A percentile compares a stretch with the other conserved stretches of the same genome.
phyloP scores from a whole-genome alignment of 495 filamentous ascomycete species.

The Collariella sp. region DNA sequence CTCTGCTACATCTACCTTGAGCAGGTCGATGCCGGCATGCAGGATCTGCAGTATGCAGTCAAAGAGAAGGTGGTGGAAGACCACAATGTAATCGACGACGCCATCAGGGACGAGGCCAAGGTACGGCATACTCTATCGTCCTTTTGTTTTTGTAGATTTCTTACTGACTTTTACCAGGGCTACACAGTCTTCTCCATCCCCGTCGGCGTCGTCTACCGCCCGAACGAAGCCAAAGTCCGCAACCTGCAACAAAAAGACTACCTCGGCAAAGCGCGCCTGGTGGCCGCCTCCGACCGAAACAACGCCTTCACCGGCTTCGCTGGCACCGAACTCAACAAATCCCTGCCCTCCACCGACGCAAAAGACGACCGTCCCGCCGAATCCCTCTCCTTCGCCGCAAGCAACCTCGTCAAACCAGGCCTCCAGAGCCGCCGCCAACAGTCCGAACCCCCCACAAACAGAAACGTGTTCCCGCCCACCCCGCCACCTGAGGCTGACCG shows the following conservation, averaged over 20 bases:
- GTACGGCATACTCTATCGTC: conserved; percentile 36
- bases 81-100: conserved; percentile 96
- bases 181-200: conserved; percentile 99
- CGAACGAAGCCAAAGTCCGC: conserved; percentile 95
- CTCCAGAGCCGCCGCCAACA: conserved; percentile 72
- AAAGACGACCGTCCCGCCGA: conserved; percentile 69
- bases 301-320: conserved; percentile 72
- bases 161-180: conserved; percentile 48
- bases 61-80: conserved; percentile 93
- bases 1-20: conserved; percentile 96
- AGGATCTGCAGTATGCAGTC: conserved; percentile 84
- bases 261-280: conserved; percentile 82
- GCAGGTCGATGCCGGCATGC: conserved; percentile 80
- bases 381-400: conserved; percentile 79
- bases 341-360: conserved; percentile 28
- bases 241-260: conserved; percentile 97
- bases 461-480: conserved; percentile 90
- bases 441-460: conserved; percentile 66
- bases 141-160: conserved; percentile 15
- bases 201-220: conserved; percentile 87
- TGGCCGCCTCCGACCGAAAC: conserved; percentile 77
- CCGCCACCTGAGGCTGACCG: conserved; percentile 83
- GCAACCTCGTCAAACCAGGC: conserved; percentile 80
- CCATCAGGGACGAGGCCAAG: conserved; percentile 86
- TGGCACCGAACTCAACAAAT: conserved; percentile 62